Evolutionary conservation across 1,284 basidiomycete species (phyloP).

Genomic region (Austroboletus niveus): DNA sequence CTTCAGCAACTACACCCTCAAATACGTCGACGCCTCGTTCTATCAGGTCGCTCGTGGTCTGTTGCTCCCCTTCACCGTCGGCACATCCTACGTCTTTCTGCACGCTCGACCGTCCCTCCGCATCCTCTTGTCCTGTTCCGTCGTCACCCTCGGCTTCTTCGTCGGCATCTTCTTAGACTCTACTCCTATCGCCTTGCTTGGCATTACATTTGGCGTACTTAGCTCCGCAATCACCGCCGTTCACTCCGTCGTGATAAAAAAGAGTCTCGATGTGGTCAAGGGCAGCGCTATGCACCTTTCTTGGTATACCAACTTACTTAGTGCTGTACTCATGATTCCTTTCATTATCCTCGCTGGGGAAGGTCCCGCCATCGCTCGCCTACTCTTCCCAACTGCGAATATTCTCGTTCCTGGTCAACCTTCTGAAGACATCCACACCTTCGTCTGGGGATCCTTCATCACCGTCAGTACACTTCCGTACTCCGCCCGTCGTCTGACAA

Average conservation of each 20-base stretch:
- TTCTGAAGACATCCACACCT: constrained; percentile 53
- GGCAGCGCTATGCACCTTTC: constrained; percentile 77
- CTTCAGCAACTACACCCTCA: constrained; percentile 87
- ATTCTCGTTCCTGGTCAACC: constrained; percentile 37
- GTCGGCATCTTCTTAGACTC: constrained; percentile 80
- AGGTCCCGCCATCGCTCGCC: constrained; percentile 52
- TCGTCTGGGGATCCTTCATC: constrained; percentile 74
- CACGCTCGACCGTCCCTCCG: constrained; percentile 68
- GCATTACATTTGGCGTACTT: constrained; percentile 72
- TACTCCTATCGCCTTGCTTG: constrained; percentile 56
- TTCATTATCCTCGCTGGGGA: constrained; percentile 72
- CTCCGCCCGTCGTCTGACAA: no score
- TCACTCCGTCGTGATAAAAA: constrained; percentile 87
- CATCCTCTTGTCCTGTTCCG: constrained; percentile 65
- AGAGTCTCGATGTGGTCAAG: constrained; percentile 68
- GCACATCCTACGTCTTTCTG: constrained; percentile 72
- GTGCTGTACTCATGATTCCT: constrained; percentile 64
- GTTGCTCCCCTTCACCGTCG: constrained; percentile 83
- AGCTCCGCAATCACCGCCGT: constrained; percentile 77
- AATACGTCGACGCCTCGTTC: constrained; percentile 90
- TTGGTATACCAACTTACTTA: constrained; percentile 83
- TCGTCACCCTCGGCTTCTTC: constrained; percentile 85
- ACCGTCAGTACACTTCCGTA: constrained; percentile 48
- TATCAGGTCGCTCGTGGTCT: constrained; percentile 89
- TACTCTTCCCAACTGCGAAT: constrained; percentile 50